These are phyloP conservation scores for Orbilia ellipsospora DNA, from an alignment of 2,329 filamentous ascomycete genomes.

Conservation along the genomic window DNA sequence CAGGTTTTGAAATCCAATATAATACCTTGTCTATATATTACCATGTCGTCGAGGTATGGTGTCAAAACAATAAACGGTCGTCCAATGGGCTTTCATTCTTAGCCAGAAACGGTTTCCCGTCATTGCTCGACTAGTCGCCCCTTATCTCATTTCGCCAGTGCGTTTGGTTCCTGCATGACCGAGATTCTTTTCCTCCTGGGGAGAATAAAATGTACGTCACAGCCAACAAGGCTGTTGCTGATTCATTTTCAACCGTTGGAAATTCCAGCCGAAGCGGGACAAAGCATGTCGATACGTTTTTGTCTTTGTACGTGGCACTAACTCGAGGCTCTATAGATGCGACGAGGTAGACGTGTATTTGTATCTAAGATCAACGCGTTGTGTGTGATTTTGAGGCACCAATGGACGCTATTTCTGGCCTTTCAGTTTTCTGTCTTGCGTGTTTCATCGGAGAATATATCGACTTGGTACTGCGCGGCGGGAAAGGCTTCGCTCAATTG, in stretches of 20 bases:
- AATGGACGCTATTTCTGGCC: neutral
- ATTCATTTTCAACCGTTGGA: neutral
- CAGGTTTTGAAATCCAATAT: too few relatives aligned
- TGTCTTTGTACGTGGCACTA: too few relatives aligned
- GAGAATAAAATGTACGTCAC: slow-evolving; percentile 45
- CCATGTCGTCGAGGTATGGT: neutral
- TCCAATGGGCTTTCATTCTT: slow-evolving; percentile 30
- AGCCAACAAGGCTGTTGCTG: slow-evolving; percentile 13
- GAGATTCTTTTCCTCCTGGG: slow-evolving; percentile 20
- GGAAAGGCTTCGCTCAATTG: slow-evolving; percentile 8
- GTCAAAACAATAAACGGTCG: neutral
- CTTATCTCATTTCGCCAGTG: slow-evolving; percentile 50
- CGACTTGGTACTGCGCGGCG: neutral
- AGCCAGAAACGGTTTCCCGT: slow-evolving; percentile 29
- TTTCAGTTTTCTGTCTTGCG: slow-evolving; percentile 10
- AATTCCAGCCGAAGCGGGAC: neutral
- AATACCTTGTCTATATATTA: too few relatives aligned
- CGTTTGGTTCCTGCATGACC: slow-evolving; percentile 53
- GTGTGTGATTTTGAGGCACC: neutral
- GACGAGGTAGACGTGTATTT: neutral
- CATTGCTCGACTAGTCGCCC: slow-evolving; percentile 14
- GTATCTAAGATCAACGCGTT: too few relatives aligned
- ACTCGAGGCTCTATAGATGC: neutral
- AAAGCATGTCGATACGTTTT: neutral
- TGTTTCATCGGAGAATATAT: slow-evolving; percentile 7